Percentiles rank a stretch among this genome's conserved stretches.
Evolutionary conservation across 2,329 filamentous ascomycete genomes (phyloP).

Genomic region (Beauveria brongniartii): DNA sequence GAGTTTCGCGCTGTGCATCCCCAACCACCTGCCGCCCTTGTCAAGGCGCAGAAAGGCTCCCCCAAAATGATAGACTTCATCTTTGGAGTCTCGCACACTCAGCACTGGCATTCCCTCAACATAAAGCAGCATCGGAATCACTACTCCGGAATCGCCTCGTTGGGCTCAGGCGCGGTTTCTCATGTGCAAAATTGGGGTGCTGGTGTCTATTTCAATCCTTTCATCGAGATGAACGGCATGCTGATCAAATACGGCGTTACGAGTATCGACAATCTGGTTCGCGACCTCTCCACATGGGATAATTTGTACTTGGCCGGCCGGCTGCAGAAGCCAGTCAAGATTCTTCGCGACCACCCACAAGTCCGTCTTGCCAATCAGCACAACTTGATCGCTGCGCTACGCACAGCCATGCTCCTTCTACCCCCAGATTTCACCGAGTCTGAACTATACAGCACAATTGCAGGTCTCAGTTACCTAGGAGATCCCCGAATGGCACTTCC

Average conservation of each 20-base stretch:
- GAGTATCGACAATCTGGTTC: conserved; percentile 80
- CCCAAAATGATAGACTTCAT: conserved; percentile 99
- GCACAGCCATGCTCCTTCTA: conserved; percentile 80
- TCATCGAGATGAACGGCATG: conserved; percentile 87
- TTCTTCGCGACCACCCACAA: conserved; percentile 84
- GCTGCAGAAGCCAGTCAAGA: conserved; percentile 96
- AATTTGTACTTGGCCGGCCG: conserved; percentile 94
- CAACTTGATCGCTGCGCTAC: conserved; percentile 85
- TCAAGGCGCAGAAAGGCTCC: conserved; percentile 75
- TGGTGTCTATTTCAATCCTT: conserved; percentile 96
- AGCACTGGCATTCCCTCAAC: conserved; percentile 97
- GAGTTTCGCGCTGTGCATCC: conserved; percentile 64
- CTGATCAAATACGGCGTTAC: conserved; percentile 98
- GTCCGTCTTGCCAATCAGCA: conserved; percentile 93
- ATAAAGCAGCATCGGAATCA: conserved; percentile 81
- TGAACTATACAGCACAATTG: conserved; percentile 83
- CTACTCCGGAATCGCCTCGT: conserved; percentile 75
- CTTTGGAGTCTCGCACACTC: conserved; percentile 85
- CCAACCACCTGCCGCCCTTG: conserved; percentile 69
- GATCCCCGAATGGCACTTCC: conserved; percentile 92
- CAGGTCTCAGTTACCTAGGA: conserved; percentile 86
- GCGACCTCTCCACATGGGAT: conserved; percentile 83
- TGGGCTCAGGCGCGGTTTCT: conserved; percentile 80
- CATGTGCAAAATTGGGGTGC: conserved; percentile 87
- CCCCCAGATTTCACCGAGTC: conserved; percentile 78